Base-by-base conservation (phyloP, 192 early-diverging fungal species). In the Coemansia sp. region DNA sequence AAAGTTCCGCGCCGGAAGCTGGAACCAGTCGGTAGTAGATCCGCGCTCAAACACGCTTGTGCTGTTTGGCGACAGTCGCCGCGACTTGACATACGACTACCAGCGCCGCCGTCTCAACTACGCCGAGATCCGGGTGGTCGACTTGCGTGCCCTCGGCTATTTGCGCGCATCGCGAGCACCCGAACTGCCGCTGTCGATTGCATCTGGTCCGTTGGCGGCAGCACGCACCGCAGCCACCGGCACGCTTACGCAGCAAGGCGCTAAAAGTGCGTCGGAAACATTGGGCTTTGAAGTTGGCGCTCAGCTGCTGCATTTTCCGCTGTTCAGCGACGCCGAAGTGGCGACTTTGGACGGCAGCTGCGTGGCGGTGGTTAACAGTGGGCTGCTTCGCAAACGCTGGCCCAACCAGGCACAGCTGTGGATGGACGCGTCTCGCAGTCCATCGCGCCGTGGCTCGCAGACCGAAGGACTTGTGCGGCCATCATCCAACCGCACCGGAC, bases 51-150 rank as follows among this genome's bases (percentile, higher is more conserved):
- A 91, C 48, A 83, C 83, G 28, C 86, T 88, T 61, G 62, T 90
- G 11, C 85, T 91, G 26, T 89, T 93, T 79, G 91, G 91, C 17
- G 84, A 93, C 65, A 84, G 77, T 42, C 75, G 82, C 11, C 82
- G 91, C 20, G 85, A 73, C 36, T 75, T 91, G 55, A 76, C 85
- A 4, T 88, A 91, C 49, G 91, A 93, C 67, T 93, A 93, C 60
- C 85, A 90, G 65, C 83, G 89, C 47, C 83, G 91, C 36, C 88
- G 90, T 59, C 84, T 88, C 51, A 93, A 93, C 68, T 93, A 91
- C 74, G 83, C 86, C 64, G 88, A 93, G 58, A 74, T 90, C 53
- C 85, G 88, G 20, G 81, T 88, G 8, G 83, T 93, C 4, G 85
- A 90, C 56, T 62, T 91, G 59, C 87, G 90, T 31, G 89, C 89